These are phyloP conservation scores for Tuber umbilicatum DNA, from an alignment of 495 filamentous ascomycete genomes.

Conservation along the genomic window DNA sequence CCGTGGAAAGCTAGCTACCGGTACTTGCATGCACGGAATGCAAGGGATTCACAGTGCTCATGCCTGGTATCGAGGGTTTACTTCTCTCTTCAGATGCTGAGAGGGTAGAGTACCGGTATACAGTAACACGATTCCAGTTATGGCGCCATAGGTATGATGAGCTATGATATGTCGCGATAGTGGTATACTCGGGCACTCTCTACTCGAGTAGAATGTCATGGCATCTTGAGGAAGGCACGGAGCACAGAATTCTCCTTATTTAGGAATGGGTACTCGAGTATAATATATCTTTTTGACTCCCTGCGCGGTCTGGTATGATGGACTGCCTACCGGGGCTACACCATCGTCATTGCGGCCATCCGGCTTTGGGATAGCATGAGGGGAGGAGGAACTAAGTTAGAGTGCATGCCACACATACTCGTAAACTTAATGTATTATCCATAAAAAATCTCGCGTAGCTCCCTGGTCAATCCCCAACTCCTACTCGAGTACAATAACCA, in stretches of 20 bases:
- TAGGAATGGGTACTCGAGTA: too few species aligned
- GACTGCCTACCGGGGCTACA: too few species aligned
- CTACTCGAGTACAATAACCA: background rate
- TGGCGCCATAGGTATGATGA: background rate
- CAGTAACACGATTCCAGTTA: background rate
- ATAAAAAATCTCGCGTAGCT: constrained; percentile 28
- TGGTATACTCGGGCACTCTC: too few species aligned
- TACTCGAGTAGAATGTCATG: background rate
- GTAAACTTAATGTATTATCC: background rate
- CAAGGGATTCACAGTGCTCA: background rate
- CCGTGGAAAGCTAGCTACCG: background rate
- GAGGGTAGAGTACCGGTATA: background rate
- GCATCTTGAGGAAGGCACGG: background rate
- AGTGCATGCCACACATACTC: background rate
- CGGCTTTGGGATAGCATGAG: background rate
- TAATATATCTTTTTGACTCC: background rate
- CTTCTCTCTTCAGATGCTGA: background rate
- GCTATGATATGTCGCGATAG: background rate
- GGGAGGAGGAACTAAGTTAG: background rate
- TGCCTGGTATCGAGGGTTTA: background rate
- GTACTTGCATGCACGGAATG: background rate
- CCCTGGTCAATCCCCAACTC: constrained; percentile 21
- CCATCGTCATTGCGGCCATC: background rate
- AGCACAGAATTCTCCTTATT: background rate
- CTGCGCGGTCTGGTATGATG: too few species aligned